Percentiles rank a stretch among this genome's conserved stretches.
These are phyloP conservation scores for Fraxinus sp. DNA, from an alignment of 305 asterid genomes.

Conservation along the genomic window DNA sequence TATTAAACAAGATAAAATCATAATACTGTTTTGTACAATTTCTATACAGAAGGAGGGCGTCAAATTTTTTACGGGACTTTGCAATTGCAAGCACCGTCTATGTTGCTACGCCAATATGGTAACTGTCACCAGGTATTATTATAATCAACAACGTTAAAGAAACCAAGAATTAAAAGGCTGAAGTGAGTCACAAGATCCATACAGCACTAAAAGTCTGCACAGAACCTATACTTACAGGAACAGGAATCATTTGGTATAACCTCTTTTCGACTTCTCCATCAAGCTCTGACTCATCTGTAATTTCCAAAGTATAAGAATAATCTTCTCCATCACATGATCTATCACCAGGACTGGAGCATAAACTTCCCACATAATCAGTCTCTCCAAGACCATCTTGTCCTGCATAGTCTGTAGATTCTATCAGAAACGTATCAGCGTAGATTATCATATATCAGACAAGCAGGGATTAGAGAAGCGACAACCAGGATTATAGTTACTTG, in stretches of 20 bases:
- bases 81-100: not conserved
- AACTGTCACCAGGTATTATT: not conserved
- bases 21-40: not conserved
- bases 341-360: conserved; percentile 72
- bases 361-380: conserved; percentile 53
- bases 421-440: conserved; percentile 20
- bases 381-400: conserved; percentile 48
- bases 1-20: not conserved
- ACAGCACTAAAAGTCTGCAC: conserved; percentile 4
- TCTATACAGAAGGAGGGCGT: not conserved
- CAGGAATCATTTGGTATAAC: conserved; percentile 69
- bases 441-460: conserved; percentile 15
- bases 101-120: not conserved
- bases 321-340: conserved; percentile 67
- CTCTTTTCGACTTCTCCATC: conserved; percentile 94
- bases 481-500: conserved; percentile 53
- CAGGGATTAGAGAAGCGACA: conserved; percentile 24
- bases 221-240: conserved; percentile 63
- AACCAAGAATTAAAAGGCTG: conserved; percentile 5
- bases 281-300: conserved; percentile 70
- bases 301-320: conserved; percentile 57
- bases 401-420: conserved; percentile 32
- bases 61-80: not conserved
- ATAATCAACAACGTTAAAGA: conserved; percentile 6
- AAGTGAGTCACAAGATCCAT: conserved; percentile 11